A percentile compares a stretch with the other conserved stretches of the same genome.
Evolutionary conservation across 208 protist genomes (phyloP).

Genomic region (Plasmodiophora brassicae): DNA sequence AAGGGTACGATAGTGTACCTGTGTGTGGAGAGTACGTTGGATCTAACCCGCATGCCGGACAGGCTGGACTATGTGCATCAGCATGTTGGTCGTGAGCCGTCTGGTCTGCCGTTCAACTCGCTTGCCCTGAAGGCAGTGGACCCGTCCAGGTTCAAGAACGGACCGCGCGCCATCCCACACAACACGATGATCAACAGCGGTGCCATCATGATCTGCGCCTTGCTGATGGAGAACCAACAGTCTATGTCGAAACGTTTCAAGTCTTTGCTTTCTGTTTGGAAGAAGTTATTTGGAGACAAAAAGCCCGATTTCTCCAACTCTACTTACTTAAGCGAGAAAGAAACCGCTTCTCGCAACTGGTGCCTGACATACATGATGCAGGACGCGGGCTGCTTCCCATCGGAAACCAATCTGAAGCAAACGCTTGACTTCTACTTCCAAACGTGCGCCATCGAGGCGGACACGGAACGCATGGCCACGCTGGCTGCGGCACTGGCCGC

Average conservation of each 20-base stretch:
- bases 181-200: constrained; percentile 31
- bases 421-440: constrained; percentile 20
- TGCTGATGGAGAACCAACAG: neutral
- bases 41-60: neutral
- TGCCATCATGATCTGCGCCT: neutral
- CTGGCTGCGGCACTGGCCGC: neutral
- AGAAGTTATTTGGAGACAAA: neutral
- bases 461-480: neutral
- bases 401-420: constrained; percentile 13
- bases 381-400: neutral
- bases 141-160: neutral
- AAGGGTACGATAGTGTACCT: neutral
- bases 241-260: constrained; percentile 19
- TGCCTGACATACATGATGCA: constrained; percentile 28
- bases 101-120: neutral
- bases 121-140: neutral
- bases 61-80: constrained; percentile 12
- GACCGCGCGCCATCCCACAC: constrained; percentile 22
- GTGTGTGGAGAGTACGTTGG: neutral
- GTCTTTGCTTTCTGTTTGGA: constrained; percentile 1
- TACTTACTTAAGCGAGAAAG: constrained; percentile 29
- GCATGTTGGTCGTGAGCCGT: constrained; percentile 1
- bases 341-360: constrained; percentile 13
- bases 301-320: constrained; percentile 7
- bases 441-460: neutral